Evolutionary conservation across 2,329 filamentous ascomycete genomes (phyloP).

Genomic region (Penicillium nordicum): DNA sequence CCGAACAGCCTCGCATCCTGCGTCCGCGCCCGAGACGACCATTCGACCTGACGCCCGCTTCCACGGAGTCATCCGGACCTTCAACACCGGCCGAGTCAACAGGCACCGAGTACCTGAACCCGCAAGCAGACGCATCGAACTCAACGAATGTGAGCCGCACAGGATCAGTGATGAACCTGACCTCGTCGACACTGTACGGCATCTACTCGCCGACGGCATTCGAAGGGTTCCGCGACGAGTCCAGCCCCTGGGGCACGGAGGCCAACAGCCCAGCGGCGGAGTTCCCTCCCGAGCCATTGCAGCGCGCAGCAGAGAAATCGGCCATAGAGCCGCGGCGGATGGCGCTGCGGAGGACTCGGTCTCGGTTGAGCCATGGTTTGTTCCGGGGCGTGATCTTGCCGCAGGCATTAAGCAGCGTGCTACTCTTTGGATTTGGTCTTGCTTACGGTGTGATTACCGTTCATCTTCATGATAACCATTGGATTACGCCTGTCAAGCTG

Average conservation of each 20-base stretch:
- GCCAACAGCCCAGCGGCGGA: slow-evolving; percentile 62
- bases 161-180: slow-evolving; percentile 79
- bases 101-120: slow-evolving; percentile 34
- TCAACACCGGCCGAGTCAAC: slow-evolving; percentile 40
- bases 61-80: slow-evolving; percentile 43
- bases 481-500: slow-evolving; percentile 60
- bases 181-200: slow-evolving; percentile 81
- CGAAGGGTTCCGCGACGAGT: slow-evolving; percentile 54
- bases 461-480: slow-evolving; percentile 68
- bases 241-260: slow-evolving; percentile 76
- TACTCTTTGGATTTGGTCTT: slow-evolving; percentile 76
- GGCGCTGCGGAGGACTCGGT: slow-evolving; percentile 33
- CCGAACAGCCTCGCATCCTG: slow-evolving; percentile 53
- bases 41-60: slow-evolving; percentile 58
- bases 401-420: slow-evolving; percentile 54
- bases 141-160: slow-evolving; percentile 58
- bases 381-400: slow-evolving; percentile 50
- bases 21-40: slow-evolving; percentile 70
- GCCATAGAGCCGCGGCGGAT: slow-evolving; percentile 27
- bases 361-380: slow-evolving; percentile 37
- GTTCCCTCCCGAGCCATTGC: slow-evolving; percentile 30
- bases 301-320: slow-evolving; percentile 37
- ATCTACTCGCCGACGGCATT: slow-evolving; percentile 75
- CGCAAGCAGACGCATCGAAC: slow-evolving; percentile 33
- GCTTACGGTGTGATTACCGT: slow-evolving; percentile 79